phyloP scores from a whole-genome alignment of 2,329 filamentous ascomycete genomes.

The Gremmenia infestans region DNA sequence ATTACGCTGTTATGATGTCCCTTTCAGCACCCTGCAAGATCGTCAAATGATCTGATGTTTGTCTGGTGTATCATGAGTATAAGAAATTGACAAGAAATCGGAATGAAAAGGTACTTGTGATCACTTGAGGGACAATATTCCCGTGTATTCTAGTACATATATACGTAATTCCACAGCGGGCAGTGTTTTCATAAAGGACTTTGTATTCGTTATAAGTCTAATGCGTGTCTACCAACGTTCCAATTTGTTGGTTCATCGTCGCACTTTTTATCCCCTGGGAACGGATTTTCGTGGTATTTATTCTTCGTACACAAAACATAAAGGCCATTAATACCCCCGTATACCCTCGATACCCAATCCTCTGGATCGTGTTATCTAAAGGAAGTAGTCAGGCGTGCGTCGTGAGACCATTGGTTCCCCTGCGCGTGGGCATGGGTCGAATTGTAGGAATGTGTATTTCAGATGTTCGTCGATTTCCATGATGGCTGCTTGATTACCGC shows the following conservation, averaged over 20 bases:
- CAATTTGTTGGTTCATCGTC: neutral
- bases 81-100: too few species aligned
- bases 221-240: neutral
- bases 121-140: too few species aligned
- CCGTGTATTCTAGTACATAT: too few species aligned
- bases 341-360: neutral
- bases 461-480: conserved; percentile 99
- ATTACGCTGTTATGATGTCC: too few species aligned
- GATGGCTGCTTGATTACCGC: conserved; percentile 98
- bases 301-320: neutral
- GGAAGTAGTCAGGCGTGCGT: conserved; percentile 97
- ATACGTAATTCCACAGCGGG: too few species aligned
- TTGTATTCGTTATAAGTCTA: conserved; percentile 1
- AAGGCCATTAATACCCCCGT: neutral
- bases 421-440: conserved; percentile 94
- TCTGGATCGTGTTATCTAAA: conserved; percentile 47
- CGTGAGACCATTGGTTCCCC: conserved; percentile 99
- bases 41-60: too few species aligned
- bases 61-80: too few species aligned
- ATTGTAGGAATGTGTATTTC: conserved; percentile 99
- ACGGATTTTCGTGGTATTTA: neutral
- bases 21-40: too few species aligned
- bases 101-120: too few species aligned
- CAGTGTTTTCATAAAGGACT: neutral
- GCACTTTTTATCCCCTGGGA: neutral